Conservation (phyloP, 2,329 filamentous ascomycete genomes). For the Bipolaris zeicola region DNA sequence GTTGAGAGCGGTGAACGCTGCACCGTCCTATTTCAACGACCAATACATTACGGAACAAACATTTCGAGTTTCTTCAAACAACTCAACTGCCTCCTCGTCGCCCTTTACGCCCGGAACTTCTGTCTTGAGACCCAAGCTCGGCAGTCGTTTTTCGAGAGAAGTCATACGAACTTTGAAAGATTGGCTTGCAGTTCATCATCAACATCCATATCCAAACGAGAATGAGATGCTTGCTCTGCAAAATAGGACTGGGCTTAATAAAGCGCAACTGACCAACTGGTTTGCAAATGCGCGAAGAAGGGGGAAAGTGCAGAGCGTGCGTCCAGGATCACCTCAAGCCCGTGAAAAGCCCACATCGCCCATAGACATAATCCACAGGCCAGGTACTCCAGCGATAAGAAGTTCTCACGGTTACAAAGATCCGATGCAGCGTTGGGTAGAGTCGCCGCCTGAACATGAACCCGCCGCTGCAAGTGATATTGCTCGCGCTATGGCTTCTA, state of each 20-base stretch:
- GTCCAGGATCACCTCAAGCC: conserved; percentile 14
- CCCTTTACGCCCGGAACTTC: conserved; percentile 16
- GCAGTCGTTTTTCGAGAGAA: conserved; percentile 32
- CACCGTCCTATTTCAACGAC: conserved; percentile 2
- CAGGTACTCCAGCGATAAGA: conserved; percentile 28
- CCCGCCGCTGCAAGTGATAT: conserved; percentile 31
- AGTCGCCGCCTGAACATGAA: conserved; percentile 38
- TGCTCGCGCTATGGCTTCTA: conserved; percentile 31
- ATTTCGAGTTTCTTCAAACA: conserved; percentile 11
- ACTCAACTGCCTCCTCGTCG: conserved; percentile 21
- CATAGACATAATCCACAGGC: conserved; percentile 31
- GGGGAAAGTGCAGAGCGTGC: conserved; percentile 23
- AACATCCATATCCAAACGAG: conserved; percentile 31
- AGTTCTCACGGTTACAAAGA: conserved; percentile 15
- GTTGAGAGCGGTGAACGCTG: conserved; percentile 1
- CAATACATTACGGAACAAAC: conserved; percentile 7
- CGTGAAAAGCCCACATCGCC: conserved; percentile 12
- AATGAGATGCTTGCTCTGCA: conserved; percentile 27
- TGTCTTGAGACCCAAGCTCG: conserved; percentile 20
- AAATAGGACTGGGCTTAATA: conserved; percentile 30
- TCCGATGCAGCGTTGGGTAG: conserved; percentile 37
- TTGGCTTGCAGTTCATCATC: conserved; percentile 31
- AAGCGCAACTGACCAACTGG: conserved; percentile 35
- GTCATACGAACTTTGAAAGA: conserved; percentile 32
- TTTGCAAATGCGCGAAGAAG: conserved; percentile 38